Evolutionary conservation across 208 protist species (phyloP).

Genomic region (Crithidia bombi): DNA sequence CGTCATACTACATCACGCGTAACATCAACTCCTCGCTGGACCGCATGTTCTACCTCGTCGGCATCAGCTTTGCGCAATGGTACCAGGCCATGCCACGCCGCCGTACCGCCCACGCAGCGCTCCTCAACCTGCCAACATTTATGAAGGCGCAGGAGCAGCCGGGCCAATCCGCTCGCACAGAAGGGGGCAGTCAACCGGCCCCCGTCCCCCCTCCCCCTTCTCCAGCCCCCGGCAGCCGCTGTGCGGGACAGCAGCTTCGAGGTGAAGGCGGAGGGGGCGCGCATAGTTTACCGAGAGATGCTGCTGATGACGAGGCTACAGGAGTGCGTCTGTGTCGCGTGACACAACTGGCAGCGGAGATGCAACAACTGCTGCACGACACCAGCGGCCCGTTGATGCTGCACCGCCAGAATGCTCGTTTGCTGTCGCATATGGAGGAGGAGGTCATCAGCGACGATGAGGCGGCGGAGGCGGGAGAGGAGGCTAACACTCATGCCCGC

Average conservation of each 20-base stretch:
- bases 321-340: neutral
- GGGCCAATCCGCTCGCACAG: neutral
- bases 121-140: conserved; percentile 31
- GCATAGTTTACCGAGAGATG: too few relatives aligned
- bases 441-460: conserved; percentile 23
- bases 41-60: conserved; percentile 79
- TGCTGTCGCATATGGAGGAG: neutral
- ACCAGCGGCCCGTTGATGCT: neutral
- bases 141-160: conserved; percentile 22
- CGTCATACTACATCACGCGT: conserved; percentile 79
- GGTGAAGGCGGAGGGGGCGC: too few relatives aligned
- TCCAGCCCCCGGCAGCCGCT: neutral
- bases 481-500: neutral
- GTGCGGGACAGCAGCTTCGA: neutral
- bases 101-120: conserved; percentile 27
- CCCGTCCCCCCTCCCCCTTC: neutral
- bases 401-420: neutral
- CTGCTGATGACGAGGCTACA: neutral
- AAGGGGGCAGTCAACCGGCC: neutral
- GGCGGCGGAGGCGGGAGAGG: neutral
- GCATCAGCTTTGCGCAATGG: conserved; percentile 67
- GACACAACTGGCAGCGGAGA: neutral
- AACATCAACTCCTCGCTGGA: conserved; percentile 82
- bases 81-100: conserved; percentile 62
- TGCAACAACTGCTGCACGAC: conserved; percentile 3